Evolutionary conservation across 2,329 filamentous ascomycete genomes (phyloP).

Genomic region (Biscogniauxia sp.): DNA sequence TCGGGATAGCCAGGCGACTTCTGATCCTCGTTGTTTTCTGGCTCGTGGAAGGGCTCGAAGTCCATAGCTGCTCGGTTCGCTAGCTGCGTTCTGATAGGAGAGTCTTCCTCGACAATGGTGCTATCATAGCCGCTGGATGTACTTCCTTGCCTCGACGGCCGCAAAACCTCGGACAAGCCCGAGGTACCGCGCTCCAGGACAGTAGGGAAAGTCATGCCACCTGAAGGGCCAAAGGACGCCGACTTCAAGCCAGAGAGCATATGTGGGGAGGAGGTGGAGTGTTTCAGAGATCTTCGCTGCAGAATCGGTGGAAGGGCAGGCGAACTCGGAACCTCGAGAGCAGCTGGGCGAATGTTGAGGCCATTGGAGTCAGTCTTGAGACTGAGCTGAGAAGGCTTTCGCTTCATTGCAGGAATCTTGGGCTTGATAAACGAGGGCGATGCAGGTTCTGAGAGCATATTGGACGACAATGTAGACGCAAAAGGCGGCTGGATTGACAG

Average conservation of each 20-base stretch:
- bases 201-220: conserved; percentile 64
- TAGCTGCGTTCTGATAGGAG: conserved; percentile 59
- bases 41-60: conserved; percentile 61
- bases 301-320: conserved; percentile 57
- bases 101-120: conserved; percentile 53
- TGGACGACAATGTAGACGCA: conserved; percentile 43
- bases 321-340: conserved; percentile 55
- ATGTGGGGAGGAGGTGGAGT: conserved; percentile 66
- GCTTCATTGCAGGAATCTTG: conserved; percentile 65
- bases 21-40: conserved; percentile 72
- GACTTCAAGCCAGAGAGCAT: conserved; percentile 61
- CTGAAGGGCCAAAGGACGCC: conserved; percentile 57
- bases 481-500: conserved; percentile 71
- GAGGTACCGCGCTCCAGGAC: conserved; percentile 59
- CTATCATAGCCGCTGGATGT: conserved; percentile 35
- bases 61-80: conserved; percentile 58
- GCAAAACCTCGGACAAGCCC: conserved; percentile 57
- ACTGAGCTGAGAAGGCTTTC: conserved; percentile 75
- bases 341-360: conserved; percentile 45
- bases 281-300: conserved; percentile 62
- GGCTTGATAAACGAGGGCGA: conserved; percentile 81
- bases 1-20: conserved; percentile 82
- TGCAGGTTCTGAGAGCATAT: conserved; percentile 61
- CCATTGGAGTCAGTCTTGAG: conserved; percentile 69
- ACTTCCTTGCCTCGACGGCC: conserved; percentile 46